Evolutionary conservation across 257 asterid genomes (phyloP), one percentile per base, ranked within the genome.

Genomic region (Solanum ossicruentum): DNA sequence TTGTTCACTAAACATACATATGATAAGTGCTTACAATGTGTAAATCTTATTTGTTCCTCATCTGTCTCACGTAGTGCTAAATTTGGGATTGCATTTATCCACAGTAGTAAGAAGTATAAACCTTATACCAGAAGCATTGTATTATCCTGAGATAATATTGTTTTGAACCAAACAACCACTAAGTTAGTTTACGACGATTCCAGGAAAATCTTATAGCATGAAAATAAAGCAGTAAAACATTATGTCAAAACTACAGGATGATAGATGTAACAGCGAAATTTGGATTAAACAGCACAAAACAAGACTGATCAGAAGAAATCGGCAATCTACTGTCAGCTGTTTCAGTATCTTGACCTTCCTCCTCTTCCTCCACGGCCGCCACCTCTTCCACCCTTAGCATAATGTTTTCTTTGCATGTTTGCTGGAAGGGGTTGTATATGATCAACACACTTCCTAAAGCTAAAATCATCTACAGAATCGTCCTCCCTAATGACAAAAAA

Each of bases 371-470:
- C 32, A 1, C 88, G 90, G 12, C 94, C 82, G 0, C 94, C 90
- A 0, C 96, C 85, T 7, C 92, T 89, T 3, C 92, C 90, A 3
- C 93, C 92, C 81, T 92, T 94, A 58, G 86, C 98, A 82, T 93
- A 92, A 0, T 90, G 89, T 85, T 92, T 93, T 85, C 89, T 60
- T 83, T 92, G 98, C 97, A 96, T 94, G 92, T 88, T 91, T 26
- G 90, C 97, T 0, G 99, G 99, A 88, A 96, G 85, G 51, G 99
- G 98, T 66, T 85, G 90, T 6, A 96, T 93, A 80, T 87, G 95
- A 85, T 96, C 89, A 15, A 96, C 98, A 75, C 99, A 96, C 91
- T 96, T 96, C 84, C 99, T 89, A 93, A 96, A 96, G 91, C 99
- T 96, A 86, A 94, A 96, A 83, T 94, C 99, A 18, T 96, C 99